Conservation (phyloP, 352 stramenopile genomes). For the Pythium insidiosum region DNA sequence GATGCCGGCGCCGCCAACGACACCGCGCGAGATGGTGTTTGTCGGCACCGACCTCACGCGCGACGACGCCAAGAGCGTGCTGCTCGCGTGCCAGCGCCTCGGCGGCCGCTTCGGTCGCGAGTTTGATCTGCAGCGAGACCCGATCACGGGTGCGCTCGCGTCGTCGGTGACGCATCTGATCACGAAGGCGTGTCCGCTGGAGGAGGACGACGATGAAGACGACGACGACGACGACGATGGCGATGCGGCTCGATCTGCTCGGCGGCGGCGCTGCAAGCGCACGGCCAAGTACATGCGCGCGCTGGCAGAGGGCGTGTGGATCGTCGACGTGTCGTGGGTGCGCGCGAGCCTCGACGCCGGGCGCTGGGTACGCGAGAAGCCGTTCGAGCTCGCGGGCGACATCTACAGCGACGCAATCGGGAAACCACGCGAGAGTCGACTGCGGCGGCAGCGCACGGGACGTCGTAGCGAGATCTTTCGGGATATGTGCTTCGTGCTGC, state of each 20-base stretch:
- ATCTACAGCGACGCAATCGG: conserved; percentile 67
- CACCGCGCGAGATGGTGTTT: too few relatives aligned
- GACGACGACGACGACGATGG: conserved; percentile 5
- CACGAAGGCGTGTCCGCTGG: conserved; percentile 55
- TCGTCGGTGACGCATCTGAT: conserved; percentile 74
- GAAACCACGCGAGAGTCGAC: conserved; percentile 57
- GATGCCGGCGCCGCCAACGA: too few relatives aligned
- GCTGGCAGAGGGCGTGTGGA: conserved; percentile 57
- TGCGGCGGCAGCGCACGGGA: conserved; percentile 36
- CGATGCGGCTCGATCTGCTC: too few relatives aligned
- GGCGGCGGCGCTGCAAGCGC: conserved; percentile 77
- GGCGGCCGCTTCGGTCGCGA: conserved; percentile 63
- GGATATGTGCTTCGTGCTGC: conserved; percentile 64
- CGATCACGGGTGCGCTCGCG: conserved; percentile 21
- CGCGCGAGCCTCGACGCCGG: conserved; percentile 47
- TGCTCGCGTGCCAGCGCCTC: conserved; percentile 47
- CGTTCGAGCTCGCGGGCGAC: conserved; percentile 73
- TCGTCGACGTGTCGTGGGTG: conserved; percentile 77
- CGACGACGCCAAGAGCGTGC: conserved; percentile 42
- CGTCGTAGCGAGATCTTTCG: conserved; percentile 70
- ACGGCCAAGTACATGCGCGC: conserved; percentile 85
- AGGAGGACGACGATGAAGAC: too few relatives aligned
- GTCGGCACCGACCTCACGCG: conserved; percentile 50
- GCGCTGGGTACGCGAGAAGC: conserved; percentile 58
- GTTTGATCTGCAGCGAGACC: conserved; percentile 60